These are phyloP conservation scores for Thuja plicata DNA, from an alignment of 83 land plant genomes.

Conservation along the genomic window DNA sequence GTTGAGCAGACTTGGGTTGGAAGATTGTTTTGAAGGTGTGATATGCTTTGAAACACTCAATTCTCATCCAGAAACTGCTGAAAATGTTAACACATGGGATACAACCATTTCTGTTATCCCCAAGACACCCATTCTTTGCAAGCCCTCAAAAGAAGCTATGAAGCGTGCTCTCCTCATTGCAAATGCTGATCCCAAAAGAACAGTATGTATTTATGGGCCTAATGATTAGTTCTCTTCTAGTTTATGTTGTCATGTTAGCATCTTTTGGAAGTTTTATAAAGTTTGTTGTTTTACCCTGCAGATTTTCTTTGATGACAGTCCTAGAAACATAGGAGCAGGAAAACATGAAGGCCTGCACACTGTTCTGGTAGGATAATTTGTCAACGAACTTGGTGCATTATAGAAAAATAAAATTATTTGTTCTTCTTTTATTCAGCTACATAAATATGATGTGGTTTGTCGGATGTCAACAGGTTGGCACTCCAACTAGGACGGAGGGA, in stretches of 20 bases:
- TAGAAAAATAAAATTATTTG: too few relatives aligned
- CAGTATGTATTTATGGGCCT: constrained; percentile 27
- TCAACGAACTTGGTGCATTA: too few relatives aligned
- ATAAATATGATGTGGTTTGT: too few relatives aligned
- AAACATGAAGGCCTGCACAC: constrained; percentile 75
- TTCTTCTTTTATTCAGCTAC: too few relatives aligned
- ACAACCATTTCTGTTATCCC: neutral
- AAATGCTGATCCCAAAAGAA: constrained; percentile 56
- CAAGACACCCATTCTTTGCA: constrained; percentile 50
- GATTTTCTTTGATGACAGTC: constrained; percentile 85
- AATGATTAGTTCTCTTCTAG: neutral
- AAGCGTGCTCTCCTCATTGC: constrained; percentile 53
- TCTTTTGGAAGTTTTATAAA: neutral
- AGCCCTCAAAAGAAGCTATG: constrained; percentile 75
- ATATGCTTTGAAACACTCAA: constrained; percentile 90
- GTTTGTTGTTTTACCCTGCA: constrained; percentile 17
- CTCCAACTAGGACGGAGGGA: too few relatives aligned
- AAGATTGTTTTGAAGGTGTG: constrained; percentile 82
- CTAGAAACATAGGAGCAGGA: constrained; percentile 71
- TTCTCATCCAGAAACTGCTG: constrained; percentile 18
- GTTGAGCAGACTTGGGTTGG: constrained; percentile 65
- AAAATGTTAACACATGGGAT: neutral
- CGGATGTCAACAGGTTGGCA: too few relatives aligned
- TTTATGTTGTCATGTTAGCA: neutral
- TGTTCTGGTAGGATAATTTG: constrained; percentile 45